Evolutionary conservation across 2,329 filamentous ascomycete species (phyloP).

Genomic region (Fusarium sp.): DNA sequence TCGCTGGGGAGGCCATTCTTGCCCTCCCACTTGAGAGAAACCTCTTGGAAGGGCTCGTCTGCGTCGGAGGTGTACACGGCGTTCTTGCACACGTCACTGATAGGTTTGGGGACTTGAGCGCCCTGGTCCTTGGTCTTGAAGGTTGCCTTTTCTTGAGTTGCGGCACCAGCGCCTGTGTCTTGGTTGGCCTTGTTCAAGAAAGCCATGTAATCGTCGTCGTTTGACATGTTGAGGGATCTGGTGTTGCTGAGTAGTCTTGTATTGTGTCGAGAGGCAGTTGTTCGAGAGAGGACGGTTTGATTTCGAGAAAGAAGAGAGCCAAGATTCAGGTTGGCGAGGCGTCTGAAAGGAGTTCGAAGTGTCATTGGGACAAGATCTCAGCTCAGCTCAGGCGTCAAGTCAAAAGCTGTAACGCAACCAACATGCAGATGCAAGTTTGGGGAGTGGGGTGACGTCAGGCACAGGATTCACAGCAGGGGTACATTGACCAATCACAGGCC

Average conservation of each 20-base stretch:
- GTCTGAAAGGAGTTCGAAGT: slow-evolving; percentile 12
- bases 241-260: slow-evolving; percentile 35
- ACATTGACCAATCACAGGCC: slow-evolving; percentile 1
- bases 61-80: slow-evolving; percentile 81
- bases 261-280: neutral
- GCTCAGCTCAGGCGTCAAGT: slow-evolving; percentile 23
- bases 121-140: slow-evolving; percentile 64
- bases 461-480: neutral
- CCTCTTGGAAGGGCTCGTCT: slow-evolving; percentile 85
- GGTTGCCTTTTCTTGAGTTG: slow-evolving; percentile 38
- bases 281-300: neutral
- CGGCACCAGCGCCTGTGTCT: slow-evolving; percentile 60
- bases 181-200: slow-evolving; percentile 90
- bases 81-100: slow-evolving; percentile 60
- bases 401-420: slow-evolving; percentile 10
- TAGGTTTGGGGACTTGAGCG: slow-evolving; percentile 66
- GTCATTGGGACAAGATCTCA: slow-evolving; percentile 32
- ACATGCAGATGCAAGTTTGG: slow-evolving; percentile 28
- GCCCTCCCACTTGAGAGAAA: slow-evolving; percentile 70
- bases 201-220: slow-evolving; percentile 82
- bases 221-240: slow-evolving; percentile 64
- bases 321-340: slow-evolving; percentile 3
- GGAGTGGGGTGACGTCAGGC: slow-evolving; percentile 47
- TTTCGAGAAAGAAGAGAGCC: neutral
- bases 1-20: slow-evolving; percentile 66